A percentile compares a stretch with the other conserved stretches of the same genome.
These are phyloP conservation scores for Oenanthe javanica DNA, from an alignment of 140 eudicot species.

Conservation along the genomic window DNA sequence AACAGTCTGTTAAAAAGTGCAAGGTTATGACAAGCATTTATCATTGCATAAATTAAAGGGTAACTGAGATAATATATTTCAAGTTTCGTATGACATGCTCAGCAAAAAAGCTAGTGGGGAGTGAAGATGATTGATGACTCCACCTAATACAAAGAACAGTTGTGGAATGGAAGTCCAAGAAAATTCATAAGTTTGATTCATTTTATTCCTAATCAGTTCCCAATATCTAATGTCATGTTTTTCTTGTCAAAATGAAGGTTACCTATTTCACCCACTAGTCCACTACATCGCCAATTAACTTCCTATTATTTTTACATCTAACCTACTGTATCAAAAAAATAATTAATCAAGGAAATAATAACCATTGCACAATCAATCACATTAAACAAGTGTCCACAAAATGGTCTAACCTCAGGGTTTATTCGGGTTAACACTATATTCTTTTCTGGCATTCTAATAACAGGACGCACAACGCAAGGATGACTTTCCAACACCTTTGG, in stretches of 20 bases:
- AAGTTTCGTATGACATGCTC: background rate
- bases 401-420: conserved; percentile 84
- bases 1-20: background rate
- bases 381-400: background rate
- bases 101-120: background rate
- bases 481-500: conserved; percentile 53
- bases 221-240: background rate
- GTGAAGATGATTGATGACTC: background rate
- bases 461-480: conserved; percentile 68
- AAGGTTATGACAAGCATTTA: background rate
- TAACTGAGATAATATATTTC: background rate
- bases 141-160: background rate
- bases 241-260: background rate
- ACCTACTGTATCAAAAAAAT: background rate
- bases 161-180: background rate
- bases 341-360: background rate
- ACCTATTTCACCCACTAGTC: background rate
- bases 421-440: conserved; percentile 86
- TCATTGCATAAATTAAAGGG: background rate
- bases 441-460: conserved; percentile 75
- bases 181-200: no score
- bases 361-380: background rate
- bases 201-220: background rate
- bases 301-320: background rate
- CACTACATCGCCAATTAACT: background rate